These are phyloP conservation scores for Glycine tomentella DNA, from an alignment of 306 rosid species.

Conservation along the genomic window DNA sequence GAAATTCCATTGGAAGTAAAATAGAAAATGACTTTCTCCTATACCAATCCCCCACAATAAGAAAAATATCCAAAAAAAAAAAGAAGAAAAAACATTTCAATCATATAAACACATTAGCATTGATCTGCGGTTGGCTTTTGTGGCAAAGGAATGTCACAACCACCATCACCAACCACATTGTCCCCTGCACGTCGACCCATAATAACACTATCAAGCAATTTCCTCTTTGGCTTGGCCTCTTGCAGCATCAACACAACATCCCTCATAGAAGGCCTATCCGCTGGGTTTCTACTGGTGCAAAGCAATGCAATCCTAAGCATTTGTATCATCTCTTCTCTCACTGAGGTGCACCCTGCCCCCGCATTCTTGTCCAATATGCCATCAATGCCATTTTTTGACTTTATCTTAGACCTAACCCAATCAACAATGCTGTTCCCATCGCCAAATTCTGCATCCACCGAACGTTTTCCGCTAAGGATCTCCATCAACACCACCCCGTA, in stretches of 20 bases:
- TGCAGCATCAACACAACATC: slow-evolving; percentile 91
- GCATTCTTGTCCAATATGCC: slow-evolving; percentile 74
- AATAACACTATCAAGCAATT: slow-evolving; percentile 46
- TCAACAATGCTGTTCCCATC: slow-evolving; percentile 93
- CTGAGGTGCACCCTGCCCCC: slow-evolving; percentile 66
- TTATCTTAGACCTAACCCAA: slow-evolving; percentile 76
- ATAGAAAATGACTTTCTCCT: slow-evolving; percentile 69
- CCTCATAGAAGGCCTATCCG: slow-evolving; percentile 90
- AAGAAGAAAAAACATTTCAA: neutral
- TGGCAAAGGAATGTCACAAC: slow-evolving; percentile 56
- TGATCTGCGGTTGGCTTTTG: slow-evolving; percentile 56
- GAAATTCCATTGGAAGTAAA: slow-evolving; percentile 59
- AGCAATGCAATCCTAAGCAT: slow-evolving; percentile 88
- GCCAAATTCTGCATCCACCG: slow-evolving; percentile 74
- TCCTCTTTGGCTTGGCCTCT: slow-evolving; percentile 84
- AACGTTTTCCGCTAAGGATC: slow-evolving; percentile 71
- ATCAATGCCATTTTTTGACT: slow-evolving; percentile 61
- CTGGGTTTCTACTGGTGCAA: slow-evolving; percentile 80
- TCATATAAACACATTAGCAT: slow-evolving; percentile 58
- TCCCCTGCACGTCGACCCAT: neutral
- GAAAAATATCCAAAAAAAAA: slow-evolving; percentile 21
- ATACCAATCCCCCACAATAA: slow-evolving; percentile 97
- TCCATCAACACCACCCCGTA: slow-evolving; percentile 89
- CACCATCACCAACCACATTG: neutral
- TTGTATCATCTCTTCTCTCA: slow-evolving; percentile 85